Base-by-base conservation (phyloP, 176 grass and related monocot species). In the Poa pratensis region DNA sequence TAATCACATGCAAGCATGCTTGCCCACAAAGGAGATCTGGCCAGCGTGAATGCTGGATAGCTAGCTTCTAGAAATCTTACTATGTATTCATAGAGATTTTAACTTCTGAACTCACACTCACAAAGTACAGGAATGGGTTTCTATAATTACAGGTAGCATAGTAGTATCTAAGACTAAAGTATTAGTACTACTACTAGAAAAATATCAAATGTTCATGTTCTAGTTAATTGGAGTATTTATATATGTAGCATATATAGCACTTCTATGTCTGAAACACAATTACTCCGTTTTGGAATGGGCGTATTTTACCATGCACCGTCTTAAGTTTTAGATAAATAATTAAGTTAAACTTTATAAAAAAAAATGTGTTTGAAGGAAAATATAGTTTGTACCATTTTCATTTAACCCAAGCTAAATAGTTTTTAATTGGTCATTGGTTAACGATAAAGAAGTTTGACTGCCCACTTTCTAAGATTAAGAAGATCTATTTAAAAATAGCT, bases 1-100 rank as follows among this genome's bases (percentile, higher is more conserved):
- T 81, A 49, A 80, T 80, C 84, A 90, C 75, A 79, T 80, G 49
- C 51, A 75, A 15, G 58, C 54, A 72, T 19, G 84, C 66, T 46
- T 46, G 45, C 45, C 43, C 40, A 57, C 55, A 83, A 86, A 79
- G 49, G 45, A 77, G 73, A 9, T 6, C 69, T 46, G 16, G n/a
- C 69, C 23, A 9, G 13, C 42, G 26, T 4, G 0, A 73, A 48
- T 16, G 22, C 27, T 48, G 2, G 40, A 49, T 24, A 62, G 24
- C 59, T 27, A 37, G 24, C 59, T 27, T 6, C 81, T 79, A 24
- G 46, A 51, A 61, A 63, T 49, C 14, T 23, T 51, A 48, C 35
- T 58, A 34, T 58, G 17, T 30, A 27, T 43, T 6, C 17, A 9
- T 24, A 1, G 26, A 87, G 39, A 20, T 80, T 80, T 39, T 16